Conservation (phyloP, 495 filamentous ascomycete genomes). For the Haplographium delicatum region DNA sequence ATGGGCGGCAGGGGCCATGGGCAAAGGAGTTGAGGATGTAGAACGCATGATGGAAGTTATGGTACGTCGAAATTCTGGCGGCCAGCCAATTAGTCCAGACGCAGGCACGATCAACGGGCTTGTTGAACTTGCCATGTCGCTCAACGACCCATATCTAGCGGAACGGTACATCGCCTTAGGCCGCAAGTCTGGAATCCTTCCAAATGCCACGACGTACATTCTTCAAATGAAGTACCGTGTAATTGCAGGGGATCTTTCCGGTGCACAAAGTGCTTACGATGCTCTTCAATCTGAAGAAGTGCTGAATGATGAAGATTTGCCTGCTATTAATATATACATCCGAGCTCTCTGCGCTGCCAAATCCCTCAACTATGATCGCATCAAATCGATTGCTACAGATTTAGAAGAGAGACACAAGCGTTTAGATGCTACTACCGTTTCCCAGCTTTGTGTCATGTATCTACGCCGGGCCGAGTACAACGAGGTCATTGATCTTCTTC, state of each 20-base stretch:
- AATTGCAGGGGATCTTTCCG: slow-evolving; percentile 60
- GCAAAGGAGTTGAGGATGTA: slow-evolving; percentile 64
- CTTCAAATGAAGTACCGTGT: slow-evolving; percentile 73
- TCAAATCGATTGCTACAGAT: slow-evolving; percentile 69
- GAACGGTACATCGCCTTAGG: slow-evolving; percentile 65
- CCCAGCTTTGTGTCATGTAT: slow-evolving; percentile 62
- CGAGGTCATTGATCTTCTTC: slow-evolving; percentile 72
- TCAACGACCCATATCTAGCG: slow-evolving; percentile 63
- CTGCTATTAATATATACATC: slow-evolving; percentile 70
- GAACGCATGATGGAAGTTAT: slow-evolving; percentile 63
- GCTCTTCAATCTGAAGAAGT: slow-evolving; percentile 50
- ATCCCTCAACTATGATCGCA: slow-evolving; percentile 53
- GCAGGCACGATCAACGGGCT: slow-evolving; percentile 70
- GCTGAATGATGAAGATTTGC: slow-evolving; percentile 49
- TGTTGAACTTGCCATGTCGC: slow-evolving; percentile 66
- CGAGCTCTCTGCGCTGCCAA: slow-evolving; percentile 59
- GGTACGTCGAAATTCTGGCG: slow-evolving; percentile 38
- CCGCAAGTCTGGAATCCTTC: slow-evolving; percentile 53
- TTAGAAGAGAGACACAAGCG: slow-evolving; percentile 63
- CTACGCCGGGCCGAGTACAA: slow-evolving; percentile 66
- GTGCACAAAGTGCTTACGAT: slow-evolving; percentile 58
- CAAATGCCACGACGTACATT: slow-evolving; percentile 60
- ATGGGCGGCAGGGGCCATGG: slow-evolving; percentile 66
- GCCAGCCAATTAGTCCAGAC: slow-evolving; percentile 44
- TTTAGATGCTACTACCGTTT: slow-evolving; percentile 67